Conservation (phyloP, 306 rosid species). For the Datisca glomerata region DNA sequence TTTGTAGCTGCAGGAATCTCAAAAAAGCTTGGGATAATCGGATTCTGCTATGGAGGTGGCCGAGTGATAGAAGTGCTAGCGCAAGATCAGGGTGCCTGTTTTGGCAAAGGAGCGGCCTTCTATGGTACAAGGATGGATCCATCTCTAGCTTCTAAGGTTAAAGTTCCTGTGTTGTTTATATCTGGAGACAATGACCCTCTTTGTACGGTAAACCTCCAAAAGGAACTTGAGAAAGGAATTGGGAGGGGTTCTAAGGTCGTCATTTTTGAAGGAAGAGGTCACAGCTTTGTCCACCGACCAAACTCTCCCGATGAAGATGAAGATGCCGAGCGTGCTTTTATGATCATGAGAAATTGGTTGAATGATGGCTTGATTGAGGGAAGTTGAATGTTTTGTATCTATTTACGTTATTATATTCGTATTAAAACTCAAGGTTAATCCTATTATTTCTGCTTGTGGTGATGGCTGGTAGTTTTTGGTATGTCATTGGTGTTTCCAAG, state of each 20-base stretch:
- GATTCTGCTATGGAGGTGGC: constrained; percentile 75
- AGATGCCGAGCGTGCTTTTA: constrained; percentile 72
- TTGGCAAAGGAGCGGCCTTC: constrained; percentile 51
- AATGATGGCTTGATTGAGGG: constrained; percentile 28
- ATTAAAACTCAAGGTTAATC: too few species aligned
- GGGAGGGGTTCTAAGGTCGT: constrained; percentile 34
- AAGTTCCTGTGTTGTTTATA: constrained; percentile 52
- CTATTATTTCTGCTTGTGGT: too few species aligned
- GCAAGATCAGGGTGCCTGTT: constrained; percentile 34
- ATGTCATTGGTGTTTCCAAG: too few species aligned
- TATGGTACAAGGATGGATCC: constrained; percentile 51
- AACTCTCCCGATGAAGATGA: constrained; percentile 60
- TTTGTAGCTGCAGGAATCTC: constrained; percentile 56
- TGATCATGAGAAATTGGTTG: constrained; percentile 57
- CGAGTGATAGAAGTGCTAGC: constrained; percentile 52
- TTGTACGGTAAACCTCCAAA: constrained; percentile 32
- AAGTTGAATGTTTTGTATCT: constrained; percentile 2
- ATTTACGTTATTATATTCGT: too few species aligned
- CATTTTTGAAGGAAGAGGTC: constrained; percentile 57
- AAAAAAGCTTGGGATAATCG: constrained; percentile 55
- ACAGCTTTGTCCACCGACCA: constrained; percentile 75
- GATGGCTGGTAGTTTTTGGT: too few species aligned
- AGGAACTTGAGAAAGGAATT: constrained; percentile 28
- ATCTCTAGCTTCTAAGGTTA: constrained; percentile 25
- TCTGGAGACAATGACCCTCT: constrained; percentile 61